Conservation (phyloP, 805 yeast species). For the Saccharomyces kudriavzevii region DNA sequence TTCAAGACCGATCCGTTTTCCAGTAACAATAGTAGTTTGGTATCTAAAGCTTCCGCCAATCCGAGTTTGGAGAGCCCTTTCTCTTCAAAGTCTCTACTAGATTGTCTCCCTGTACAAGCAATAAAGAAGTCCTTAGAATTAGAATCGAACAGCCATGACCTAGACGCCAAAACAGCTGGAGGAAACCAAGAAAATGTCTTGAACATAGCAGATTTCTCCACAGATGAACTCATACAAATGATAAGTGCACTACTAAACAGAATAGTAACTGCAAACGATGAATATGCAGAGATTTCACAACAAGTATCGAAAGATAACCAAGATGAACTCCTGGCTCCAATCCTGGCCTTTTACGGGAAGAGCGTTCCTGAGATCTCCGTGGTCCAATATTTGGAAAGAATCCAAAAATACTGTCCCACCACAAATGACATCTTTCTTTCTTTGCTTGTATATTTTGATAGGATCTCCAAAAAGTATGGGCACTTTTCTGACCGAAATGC, state of each 20-base stretch:
- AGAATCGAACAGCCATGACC: neutral
- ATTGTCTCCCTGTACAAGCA: neutral
- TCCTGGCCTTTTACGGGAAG: constrained; percentile 89
- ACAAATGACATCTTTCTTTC: constrained; percentile 93
- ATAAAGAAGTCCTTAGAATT: neutral
- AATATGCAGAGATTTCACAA: neutral
- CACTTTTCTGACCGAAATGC: neutral
- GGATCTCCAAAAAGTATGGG: constrained; percentile 60
- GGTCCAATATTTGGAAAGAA: constrained; percentile 81
- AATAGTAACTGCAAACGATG: constrained; percentile 6
- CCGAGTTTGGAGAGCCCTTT: neutral
- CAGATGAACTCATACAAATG: neutral
- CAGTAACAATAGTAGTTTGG: neutral
- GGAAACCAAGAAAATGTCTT: neutral
- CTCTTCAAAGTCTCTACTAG: neutral
- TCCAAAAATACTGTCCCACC: constrained; percentile 92
- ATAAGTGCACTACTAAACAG: constrained; percentile 1
- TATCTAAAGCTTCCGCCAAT: neutral
- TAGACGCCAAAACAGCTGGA: neutral
- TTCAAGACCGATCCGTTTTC: neutral
- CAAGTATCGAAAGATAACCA: constrained; percentile 37
- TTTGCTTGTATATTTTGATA: constrained; percentile 83
- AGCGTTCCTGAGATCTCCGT: constrained; percentile 89
- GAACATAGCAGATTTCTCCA: neutral
- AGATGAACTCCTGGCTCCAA: constrained; percentile 33